A percentile compares a stretch with the other conserved stretches of the same genome.
These are phyloP conservation scores for Begonia peltatifolia DNA, from an alignment of 306 rosid genomes.

Conservation along the genomic window DNA sequence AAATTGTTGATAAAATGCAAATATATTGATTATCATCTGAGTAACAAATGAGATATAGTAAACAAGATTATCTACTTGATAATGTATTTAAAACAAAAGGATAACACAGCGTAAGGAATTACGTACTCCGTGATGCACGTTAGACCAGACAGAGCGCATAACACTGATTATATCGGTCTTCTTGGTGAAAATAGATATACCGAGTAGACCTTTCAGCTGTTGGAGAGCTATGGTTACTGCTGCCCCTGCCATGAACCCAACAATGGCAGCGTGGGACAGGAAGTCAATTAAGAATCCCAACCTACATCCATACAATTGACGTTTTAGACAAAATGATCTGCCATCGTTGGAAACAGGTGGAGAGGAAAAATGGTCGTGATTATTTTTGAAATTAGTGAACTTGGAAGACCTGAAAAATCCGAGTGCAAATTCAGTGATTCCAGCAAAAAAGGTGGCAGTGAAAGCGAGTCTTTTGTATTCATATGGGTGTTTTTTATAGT, in stretches of 20 bases:
- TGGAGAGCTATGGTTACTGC: constrained; percentile 76
- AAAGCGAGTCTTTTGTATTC: constrained; percentile 46
- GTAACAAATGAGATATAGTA: not conserved
- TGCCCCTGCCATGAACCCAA: constrained; percentile 92
- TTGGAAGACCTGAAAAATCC: constrained; percentile 43
- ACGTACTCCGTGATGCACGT: constrained; percentile 55
- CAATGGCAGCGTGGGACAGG: constrained; percentile 80
- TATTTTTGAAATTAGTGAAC: too few species aligned
- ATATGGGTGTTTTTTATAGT: not conserved
- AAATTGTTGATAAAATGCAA: too few species aligned
- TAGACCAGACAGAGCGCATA: constrained; percentile 35
- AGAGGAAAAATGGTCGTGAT: not conserved
- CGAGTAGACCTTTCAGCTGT: constrained; percentile 81
- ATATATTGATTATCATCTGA: not conserved
- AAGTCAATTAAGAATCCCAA: constrained; percentile 84
- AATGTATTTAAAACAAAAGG: not conserved
- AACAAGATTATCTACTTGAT: not conserved
- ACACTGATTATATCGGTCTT: constrained; percentile 68
- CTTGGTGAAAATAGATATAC: constrained; percentile 45
- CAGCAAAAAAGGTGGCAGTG: constrained; percentile 83
- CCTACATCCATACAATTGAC: constrained; percentile 17
- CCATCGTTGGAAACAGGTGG: not conserved
- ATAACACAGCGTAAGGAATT: not conserved
- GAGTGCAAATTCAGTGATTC: constrained; percentile 45
- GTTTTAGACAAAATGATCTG: not conserved